Conservation (phyloP, 108 stramenopile genomes). For the Nitzschia palea region DNA sequence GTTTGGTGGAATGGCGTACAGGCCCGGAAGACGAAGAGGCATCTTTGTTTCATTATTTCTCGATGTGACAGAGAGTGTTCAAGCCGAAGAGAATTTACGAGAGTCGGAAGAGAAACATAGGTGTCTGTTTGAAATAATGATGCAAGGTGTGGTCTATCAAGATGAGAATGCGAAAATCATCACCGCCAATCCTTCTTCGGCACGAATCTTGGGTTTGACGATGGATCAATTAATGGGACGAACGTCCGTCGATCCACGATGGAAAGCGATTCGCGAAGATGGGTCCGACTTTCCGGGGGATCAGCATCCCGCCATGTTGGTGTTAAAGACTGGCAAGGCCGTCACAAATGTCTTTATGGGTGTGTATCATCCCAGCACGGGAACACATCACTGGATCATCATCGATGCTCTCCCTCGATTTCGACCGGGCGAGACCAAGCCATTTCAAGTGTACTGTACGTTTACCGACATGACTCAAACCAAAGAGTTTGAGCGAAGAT, state of each 20-base stretch:
- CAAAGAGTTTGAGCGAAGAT: background rate
- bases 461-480: constrained; percentile 16
- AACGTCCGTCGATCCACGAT: constrained; percentile 13
- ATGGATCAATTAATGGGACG: constrained; percentile 15
- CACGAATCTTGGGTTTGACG: constrained; percentile 10
- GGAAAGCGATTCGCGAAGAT: constrained; percentile 9
- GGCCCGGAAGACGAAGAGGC: background rate
- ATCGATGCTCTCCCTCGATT: constrained; percentile 17
- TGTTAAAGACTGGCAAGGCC: constrained; percentile 3
- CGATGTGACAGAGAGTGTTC: constrained; percentile 4
- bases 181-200: constrained; percentile 11
- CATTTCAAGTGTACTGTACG: constrained; percentile 12
- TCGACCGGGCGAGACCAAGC: background rate
- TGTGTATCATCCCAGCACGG: background rate
- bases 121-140: constrained; percentile 10
- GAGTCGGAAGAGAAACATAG: constrained; percentile 13
- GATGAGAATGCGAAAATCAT: constrained; percentile 6
- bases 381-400: constrained; percentile 1
- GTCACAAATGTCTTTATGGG: constrained; percentile 12
- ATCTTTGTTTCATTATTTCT: constrained; percentile 1
- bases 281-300: constrained; percentile 10
- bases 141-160: constrained; percentile 15
- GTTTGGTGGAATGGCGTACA: constrained; percentile 1
- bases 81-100: constrained; percentile 1
- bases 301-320: constrained; percentile 1